A percentile compares a stretch with the other conserved stretches of the same genome.
phyloP scores from a whole-genome alignment of 2,329 filamentous ascomycete genomes.

The Ophiostoma piceae region DNA sequence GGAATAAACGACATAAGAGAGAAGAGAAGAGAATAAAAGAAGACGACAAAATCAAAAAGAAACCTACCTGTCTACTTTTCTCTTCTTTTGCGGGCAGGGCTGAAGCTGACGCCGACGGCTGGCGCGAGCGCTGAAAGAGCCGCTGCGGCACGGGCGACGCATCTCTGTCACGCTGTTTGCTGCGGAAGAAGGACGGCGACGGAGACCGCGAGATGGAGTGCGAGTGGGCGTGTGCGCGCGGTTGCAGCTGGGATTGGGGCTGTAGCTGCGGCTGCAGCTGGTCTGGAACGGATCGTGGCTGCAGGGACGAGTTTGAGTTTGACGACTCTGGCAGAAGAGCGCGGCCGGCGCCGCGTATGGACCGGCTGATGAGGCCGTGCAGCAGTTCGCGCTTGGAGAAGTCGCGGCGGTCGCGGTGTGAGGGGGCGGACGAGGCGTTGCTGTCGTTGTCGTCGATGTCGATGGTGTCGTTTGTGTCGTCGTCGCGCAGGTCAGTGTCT shows the following conservation, averaged over 20 bases:
- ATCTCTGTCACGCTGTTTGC: background rate
- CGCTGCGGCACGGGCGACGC: slow-evolving; percentile 13
- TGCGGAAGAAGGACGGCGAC: slow-evolving; percentile 11
- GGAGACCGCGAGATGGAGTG: background rate
- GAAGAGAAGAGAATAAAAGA: background rate
- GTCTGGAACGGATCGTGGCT: background rate
- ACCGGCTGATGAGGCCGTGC: slow-evolving; percentile 31
- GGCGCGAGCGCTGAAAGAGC: slow-evolving; percentile 7
- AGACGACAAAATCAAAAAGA: background rate
- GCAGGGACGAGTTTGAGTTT: background rate
- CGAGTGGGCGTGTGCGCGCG: background rate
- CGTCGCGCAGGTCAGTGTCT: background rate
- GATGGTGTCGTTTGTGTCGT: background rate
- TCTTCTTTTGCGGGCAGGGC: background rate
- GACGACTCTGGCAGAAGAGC: slow-evolving; percentile 18
- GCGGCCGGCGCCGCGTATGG: slow-evolving; percentile 26
- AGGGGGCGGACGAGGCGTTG: slow-evolving; percentile 1
- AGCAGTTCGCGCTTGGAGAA: slow-evolving; percentile 32
- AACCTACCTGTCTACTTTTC: background rate
- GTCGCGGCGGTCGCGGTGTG: slow-evolving; percentile 18
- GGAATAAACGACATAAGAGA: too few species aligned
- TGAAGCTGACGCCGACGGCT: background rate
- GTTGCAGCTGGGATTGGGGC: background rate
- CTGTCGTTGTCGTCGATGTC: slow-evolving; percentile 8
- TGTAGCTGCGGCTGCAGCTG: background rate